Evolutionary conservation across 2,329 filamentous ascomycete species (phyloP).

Genomic region (Epichloe baconii): DNA sequence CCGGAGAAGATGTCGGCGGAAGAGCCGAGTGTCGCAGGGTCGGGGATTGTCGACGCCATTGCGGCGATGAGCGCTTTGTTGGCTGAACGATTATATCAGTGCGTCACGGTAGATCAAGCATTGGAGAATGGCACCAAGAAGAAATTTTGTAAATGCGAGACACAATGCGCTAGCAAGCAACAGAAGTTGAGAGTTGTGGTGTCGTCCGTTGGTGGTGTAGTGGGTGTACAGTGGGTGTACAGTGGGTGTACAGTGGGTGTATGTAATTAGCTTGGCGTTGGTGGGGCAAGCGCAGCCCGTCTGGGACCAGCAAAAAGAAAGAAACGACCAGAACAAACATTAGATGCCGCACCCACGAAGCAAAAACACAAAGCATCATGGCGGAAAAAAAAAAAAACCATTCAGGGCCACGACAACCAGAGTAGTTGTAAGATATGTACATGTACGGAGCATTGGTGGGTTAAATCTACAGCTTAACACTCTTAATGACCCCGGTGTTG

Average conservation of each 20-base stretch:
- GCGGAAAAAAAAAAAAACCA: no score
- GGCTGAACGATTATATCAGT: constrained; percentile 3
- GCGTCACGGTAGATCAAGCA: neutral
- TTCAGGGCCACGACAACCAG: no score
- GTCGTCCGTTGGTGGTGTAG: neutral
- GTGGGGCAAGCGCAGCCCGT: neutral
- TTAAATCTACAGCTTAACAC: constrained; percentile 62
- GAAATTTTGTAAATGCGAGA: no score
- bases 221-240: no score
- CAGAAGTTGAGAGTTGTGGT: neutral
- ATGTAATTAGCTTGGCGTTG: neutral
- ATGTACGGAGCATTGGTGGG: neutral
- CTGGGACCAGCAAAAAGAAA: neutral
- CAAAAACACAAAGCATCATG: neutral
- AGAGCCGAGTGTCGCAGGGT: constrained; percentile 34
- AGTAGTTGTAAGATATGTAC: neutral
- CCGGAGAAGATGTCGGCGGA: constrained; percentile 42
- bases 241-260: no score
- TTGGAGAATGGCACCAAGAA: neutral
- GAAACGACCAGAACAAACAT: neutral
- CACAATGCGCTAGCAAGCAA: neutral
- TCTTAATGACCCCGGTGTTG: constrained; percentile 86
- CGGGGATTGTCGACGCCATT: constrained; percentile 27
- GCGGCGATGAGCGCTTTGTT: constrained; percentile 6
- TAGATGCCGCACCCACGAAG: no score